These are phyloP conservation scores for Botrytis cinerea DNA, from an alignment of 2,329 filamentous ascomycete genomes.

Conservation along the genomic window DNA sequence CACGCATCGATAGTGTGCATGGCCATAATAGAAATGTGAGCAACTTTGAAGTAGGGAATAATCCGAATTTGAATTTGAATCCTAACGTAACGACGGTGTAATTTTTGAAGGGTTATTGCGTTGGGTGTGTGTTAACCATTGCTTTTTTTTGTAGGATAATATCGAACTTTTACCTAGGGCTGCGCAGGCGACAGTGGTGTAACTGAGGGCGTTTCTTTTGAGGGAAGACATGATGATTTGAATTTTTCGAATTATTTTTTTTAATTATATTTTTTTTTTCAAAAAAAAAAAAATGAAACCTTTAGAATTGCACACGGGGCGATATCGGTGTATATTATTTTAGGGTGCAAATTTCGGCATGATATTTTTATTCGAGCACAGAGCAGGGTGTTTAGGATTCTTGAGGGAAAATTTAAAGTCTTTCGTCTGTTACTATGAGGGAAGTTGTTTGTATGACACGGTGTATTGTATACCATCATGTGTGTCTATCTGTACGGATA, in stretches of 20 bases:
- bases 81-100: not conserved
- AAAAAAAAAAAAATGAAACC: not conserved
- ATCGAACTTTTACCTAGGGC: constrained; percentile 27
- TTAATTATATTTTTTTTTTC: too few species aligned
- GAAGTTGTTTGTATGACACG: not conserved
- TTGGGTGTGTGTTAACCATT: constrained; percentile 19
- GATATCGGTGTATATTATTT: not conserved
- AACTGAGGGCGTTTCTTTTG: not conserved
- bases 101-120: not conserved
- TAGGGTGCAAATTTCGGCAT: not conserved
- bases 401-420: not conserved
- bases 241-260: not conserved
- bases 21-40: constrained; percentile 16
- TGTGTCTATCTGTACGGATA: not conserved
- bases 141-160: constrained; percentile 25
- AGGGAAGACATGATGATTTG: not conserved
- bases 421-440: not conserved
- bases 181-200: not conserved
- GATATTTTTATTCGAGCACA: not conserved
- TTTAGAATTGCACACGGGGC: not conserved
- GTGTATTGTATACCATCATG: not conserved
- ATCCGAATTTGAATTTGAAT: not conserved
- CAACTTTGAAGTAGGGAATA: constrained; percentile 16
- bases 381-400: not conserved
- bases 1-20: constrained; percentile 7